Base-by-base conservation (phyloP, 192 early-diverging fungal genomes). In the Backusella tarrabulga region DNA sequence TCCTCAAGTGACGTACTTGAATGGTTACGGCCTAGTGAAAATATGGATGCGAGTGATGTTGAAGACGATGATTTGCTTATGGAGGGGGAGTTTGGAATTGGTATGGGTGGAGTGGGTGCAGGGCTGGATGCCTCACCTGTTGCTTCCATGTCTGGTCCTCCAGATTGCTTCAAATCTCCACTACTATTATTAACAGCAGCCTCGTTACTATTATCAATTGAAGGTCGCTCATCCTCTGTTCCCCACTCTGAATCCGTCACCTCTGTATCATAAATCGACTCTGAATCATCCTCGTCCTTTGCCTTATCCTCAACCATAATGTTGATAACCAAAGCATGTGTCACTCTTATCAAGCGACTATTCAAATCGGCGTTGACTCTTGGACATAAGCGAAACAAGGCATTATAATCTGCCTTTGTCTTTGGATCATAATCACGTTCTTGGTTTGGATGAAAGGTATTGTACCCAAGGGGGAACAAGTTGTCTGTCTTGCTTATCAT, bases 281-380 rank as follows among this genome's bases (percentile, higher is more conserved):
- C 68, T 6, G 36, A 34, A 34, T 63, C 34, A 14, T 38, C 54
- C 7, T 69, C 36, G 4, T 74, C 36, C 34, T 19, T 63, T 56
- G 73, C 40, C 21, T 32, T 52, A 71, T 79, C 72, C 38, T 80
- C 71, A 0, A 81, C 35, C 2, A 35, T 46, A 2, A 81, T 74
- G 29, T 81, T 81, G 35, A 81, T 23, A 19, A 81, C 72, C 8
- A 81, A 32, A n/a, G 68, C 26, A 34, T 81, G 80, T 29, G 72
- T 75, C 2, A 81, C 73, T 29, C 66, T 69, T 8, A 81, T 40
- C 1, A 81, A 67, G 19, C 71, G 41, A 32, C 75, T 77, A 41
- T 74, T 77, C n/a, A 73, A 77, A 34, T 81, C 80, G 8, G 76
- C 72, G 60, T 81, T 74, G 36, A 81, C 80, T 12, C 80, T 41